These are phyloP conservation scores for Coleophoma cylindrospora DNA, from an alignment of 2,329 filamentous ascomycete species.

Conservation along the genomic window DNA sequence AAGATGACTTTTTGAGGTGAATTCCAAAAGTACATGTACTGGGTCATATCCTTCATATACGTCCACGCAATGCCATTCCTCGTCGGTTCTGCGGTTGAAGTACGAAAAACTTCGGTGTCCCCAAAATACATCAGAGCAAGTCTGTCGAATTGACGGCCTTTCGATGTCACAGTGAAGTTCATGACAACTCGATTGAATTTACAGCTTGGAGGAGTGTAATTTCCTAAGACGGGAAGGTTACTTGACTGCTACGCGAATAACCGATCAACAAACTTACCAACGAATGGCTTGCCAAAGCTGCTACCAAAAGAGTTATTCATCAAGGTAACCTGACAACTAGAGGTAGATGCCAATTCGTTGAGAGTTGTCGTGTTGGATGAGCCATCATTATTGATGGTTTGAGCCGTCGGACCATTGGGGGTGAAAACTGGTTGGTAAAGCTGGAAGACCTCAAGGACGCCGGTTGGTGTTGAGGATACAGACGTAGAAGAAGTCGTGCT, in stretches of 20 bases:
- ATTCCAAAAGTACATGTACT: slow-evolving; percentile 64
- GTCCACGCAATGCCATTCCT: slow-evolving; percentile 67
- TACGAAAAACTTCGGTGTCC: slow-evolving; percentile 77
- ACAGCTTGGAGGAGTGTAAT: slow-evolving; percentile 63
- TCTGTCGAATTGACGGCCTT: slow-evolving; percentile 71
- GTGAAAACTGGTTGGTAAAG: slow-evolving; percentile 62
- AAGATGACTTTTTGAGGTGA: slow-evolving; percentile 70
- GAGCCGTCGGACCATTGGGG: slow-evolving; percentile 35
- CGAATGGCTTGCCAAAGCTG: slow-evolving; percentile 70
- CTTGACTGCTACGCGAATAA: too few species aligned
- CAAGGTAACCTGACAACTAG: slow-evolving; percentile 48
- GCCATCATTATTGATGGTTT: slow-evolving; percentile 24
- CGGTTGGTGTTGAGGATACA: slow-evolving; percentile 15
- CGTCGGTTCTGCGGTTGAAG: slow-evolving; percentile 77
- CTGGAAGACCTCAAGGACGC: slow-evolving; percentile 59
- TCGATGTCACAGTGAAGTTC: slow-evolving; percentile 69
- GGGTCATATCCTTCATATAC: slow-evolving; percentile 74
- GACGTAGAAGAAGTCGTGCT: slow-evolving; percentile 13
- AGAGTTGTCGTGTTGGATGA: slow-evolving; percentile 16
- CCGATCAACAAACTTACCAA: slow-evolving; percentile 46
- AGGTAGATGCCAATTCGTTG: slow-evolving; percentile 16
- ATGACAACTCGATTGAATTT: slow-evolving; percentile 70
- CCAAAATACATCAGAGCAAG: slow-evolving; percentile 71
- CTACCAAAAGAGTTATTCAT: slow-evolving; percentile 67
- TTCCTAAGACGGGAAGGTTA: slow-evolving; percentile 33